Evolutionary conservation across 768 basidiomycete species (phyloP).

Genomic region (Ramaria sp.): DNA sequence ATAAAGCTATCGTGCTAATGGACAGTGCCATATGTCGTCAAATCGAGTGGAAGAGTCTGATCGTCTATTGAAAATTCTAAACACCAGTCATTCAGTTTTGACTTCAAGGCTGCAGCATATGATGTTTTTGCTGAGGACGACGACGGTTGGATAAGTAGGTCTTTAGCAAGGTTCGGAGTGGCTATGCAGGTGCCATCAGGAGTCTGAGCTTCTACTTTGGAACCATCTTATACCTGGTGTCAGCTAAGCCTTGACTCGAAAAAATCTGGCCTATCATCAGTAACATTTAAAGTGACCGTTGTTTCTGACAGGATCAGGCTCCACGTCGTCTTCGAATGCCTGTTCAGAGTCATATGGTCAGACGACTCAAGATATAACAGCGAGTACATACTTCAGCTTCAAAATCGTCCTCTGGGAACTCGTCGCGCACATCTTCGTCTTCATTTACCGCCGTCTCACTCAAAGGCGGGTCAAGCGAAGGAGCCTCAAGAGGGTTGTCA

Average conservation of each 20-base stretch:
- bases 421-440: conserved; percentile 56
- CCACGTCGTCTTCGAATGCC: conserved; percentile 82
- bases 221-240: conserved; percentile 50
- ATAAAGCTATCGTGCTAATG: conserved; percentile 77
- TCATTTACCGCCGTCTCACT: conserved; percentile 48
- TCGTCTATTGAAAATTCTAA: conserved; percentile 94
- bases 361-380: neutral
- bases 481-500: conserved; percentile 9
- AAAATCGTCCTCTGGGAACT: conserved; percentile 79
- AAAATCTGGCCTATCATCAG: conserved; percentile 45
- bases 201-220: conserved; percentile 92
- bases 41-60: conserved; percentile 67
- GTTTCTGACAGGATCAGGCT: conserved; percentile 71
- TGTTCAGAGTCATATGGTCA: conserved; percentile 14
- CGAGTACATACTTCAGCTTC: conserved; percentile 49
- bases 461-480: conserved; percentile 27
- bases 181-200: conserved; percentile 92
- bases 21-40: conserved; percentile 94
- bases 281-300: conserved; percentile 76
- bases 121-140: conserved; percentile 43
- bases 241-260: neutral
- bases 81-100: conserved; percentile 93
- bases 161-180: conserved; percentile 60
- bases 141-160: conserved; percentile 25
- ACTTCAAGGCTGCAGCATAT: conserved; percentile 89